These are phyloP conservation scores for Monoraphidium neglectum DNA, from an alignment of 139 green algal genomes.

Conservation along the genomic window DNA sequence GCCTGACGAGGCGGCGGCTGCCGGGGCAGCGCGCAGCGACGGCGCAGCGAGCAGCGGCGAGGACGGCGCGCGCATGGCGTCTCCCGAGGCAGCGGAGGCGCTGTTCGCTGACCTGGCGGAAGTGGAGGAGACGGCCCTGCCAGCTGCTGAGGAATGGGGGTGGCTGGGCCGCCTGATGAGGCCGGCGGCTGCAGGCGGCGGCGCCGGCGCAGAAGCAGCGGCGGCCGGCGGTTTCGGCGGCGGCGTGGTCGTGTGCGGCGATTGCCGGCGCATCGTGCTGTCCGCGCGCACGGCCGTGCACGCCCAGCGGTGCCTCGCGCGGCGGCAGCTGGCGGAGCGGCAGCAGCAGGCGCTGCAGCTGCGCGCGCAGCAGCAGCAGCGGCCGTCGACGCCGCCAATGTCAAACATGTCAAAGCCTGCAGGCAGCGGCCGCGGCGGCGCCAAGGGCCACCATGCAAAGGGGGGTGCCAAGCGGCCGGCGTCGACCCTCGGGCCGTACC, in stretches of 20 bases:
- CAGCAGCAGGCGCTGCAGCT: constrained; percentile 11
- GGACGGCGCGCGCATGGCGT: neutral
- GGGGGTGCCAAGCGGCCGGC: too few relatives aligned
- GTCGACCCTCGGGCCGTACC: too few relatives aligned
- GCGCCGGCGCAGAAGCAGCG: too few relatives aligned
- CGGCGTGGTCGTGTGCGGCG: neutral
- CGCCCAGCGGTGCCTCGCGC: constrained; percentile 15
- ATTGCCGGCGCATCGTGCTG: constrained; percentile 13
- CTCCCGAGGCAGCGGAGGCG: neutral
- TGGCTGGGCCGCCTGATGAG: too few relatives aligned
- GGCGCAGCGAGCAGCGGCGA: neutral
- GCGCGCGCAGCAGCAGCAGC: constrained; percentile 4
- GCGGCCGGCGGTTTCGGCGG: too few relatives aligned
- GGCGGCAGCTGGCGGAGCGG: constrained; percentile 6
- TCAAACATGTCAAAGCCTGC: neutral
- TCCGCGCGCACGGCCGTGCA: neutral
- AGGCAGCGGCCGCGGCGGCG: too few relatives aligned
- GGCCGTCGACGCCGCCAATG: constrained; percentile 4
- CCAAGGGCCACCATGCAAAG: too few relatives aligned
- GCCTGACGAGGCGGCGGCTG: too few relatives aligned
- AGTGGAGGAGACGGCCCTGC: constrained; percentile 1
- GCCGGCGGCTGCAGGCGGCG: too few relatives aligned
- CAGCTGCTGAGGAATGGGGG: too few relatives aligned
- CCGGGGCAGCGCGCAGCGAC: neutral
- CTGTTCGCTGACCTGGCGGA: constrained; percentile 4